Base-by-base conservation (phyloP, 164 flowering plant genomes). In the Amborella trichopoda region DNA sequence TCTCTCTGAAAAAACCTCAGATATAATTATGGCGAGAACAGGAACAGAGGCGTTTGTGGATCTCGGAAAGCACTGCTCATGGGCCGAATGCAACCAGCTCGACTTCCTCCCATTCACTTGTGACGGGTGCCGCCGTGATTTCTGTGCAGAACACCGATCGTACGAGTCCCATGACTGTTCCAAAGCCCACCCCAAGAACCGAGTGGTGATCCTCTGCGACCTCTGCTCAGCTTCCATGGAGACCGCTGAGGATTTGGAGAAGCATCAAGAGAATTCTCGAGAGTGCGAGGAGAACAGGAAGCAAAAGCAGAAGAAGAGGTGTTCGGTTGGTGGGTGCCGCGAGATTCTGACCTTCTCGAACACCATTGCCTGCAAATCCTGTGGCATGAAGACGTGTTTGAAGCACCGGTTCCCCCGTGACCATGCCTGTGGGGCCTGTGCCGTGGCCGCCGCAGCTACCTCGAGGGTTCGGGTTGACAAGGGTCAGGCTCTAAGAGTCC, bases 31-130 rank as follows among this genome's bases (percentile, higher is more conserved):
- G 36, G 45, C 13, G 12, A 66, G 30, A 42, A 80, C 78, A 54
- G 94, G 89, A 64, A 87, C 93, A 23, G 89, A 79, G 63, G 95
- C 83, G 50, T 86, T 83, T 55, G 84, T 88, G 3, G 94, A 83
- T 34, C 57, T 91, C 20, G 99, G 99, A 19, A 47, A 44, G 26
- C 94, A 91, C 47, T 87, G 99, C 76, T 78, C 83, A 52, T 59
- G 56, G 23, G 19, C 73, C 0, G 85, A 75, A 44, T 91, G 96
- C 66, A 48, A 71, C 46, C 96, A 76, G 33, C 90, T 87, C 41
- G 99, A 87, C 62, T 91, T 91, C 51, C 85, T 91, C 10, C 98
- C 94, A 0, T 91, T 91, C 58, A 65, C 28, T 6, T 86, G 99
- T 58, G 69, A 77, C 28, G 76, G 72, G 22, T 87, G 93, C 48